Base-by-base conservation (phyloP, 495 filamentous ascomycete genomes). In the Acidomyces sp. region DNA sequence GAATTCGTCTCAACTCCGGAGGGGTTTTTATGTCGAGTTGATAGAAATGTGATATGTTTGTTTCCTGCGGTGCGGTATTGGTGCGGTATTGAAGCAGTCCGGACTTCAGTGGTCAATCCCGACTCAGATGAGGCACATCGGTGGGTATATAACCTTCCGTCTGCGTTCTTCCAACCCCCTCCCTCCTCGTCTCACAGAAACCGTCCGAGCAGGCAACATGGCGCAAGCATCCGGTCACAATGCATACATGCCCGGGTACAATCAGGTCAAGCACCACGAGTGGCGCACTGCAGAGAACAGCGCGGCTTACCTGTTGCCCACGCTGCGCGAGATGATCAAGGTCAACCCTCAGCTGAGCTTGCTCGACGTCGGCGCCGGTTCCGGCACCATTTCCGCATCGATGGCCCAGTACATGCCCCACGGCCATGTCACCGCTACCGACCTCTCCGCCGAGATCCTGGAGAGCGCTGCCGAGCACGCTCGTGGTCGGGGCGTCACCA, bases 221-320 rank as follows among this genome's bases (percentile, higher is more conserved):
- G 20, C 34, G 5, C 13, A 37, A 16, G 10, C 38, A 31, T 6
- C 31, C n/a, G 23, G 16, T 13, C 38, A 37, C 23, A 41, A 31
- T 20, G 13, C 39, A 22, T 49, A 49, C 23, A 56, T 77, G 40
- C 75, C 77, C 2, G 76, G 80, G 47, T 42, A 49, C 34, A 13
- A 34, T 15, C 33, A 48, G 15, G 40, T 49, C 17, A 17, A 72
- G 58, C 1, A 68, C 74, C n/a, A 78, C 73, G 34, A 42, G 30
- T 43, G 39, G 46, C 49, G 49, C 17, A 49, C 37, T 2, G 48
- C 52, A 19, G 44, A 41, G 22, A 51, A 52, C 40, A 43, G 43
- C 43, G 37, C 42, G 20, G 35, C 34, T 13, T 49, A 45, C 34
- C 48, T 55, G 7, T 31, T 55, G 12, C 52, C 52, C 15, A 24